Conservation (phyloP, 2,329 filamentous ascomycete genomes). For the Penicillium sp. region DNA sequence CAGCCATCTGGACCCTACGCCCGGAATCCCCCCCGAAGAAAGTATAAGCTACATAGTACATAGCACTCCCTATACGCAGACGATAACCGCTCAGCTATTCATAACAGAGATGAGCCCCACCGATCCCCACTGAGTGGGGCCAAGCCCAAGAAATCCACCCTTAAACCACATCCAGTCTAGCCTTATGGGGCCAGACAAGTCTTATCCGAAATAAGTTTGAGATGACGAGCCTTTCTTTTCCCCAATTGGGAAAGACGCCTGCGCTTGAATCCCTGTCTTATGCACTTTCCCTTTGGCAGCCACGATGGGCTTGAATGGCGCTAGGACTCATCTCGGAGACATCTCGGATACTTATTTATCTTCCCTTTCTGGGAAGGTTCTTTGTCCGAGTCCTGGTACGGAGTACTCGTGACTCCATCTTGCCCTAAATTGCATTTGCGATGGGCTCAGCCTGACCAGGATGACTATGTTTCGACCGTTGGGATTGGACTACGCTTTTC, state of each 20-base stretch:
- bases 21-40: background rate
- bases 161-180: background rate
- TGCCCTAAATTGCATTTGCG: constrained; percentile 6
- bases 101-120: background rate
- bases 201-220: constrained; percentile 11
- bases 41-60: background rate
- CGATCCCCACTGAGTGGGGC: background rate
- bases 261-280: background rate
- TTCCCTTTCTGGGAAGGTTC: background rate
- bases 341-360: background rate
- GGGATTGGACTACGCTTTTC: background rate
- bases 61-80: background rate
- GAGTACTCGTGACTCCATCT: background rate
- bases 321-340: background rate
- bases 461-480: background rate
- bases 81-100: background rate
- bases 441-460: background rate
- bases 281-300: background rate
- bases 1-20: background rate
- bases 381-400: too few species aligned
- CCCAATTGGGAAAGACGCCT: constrained; percentile 12
- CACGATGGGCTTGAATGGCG: background rate
- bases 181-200: background rate
- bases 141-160: background rate
- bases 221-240: constrained; percentile 20